A percentile compares a stretch with the other conserved stretches of the same genome.
Evolutionary conservation across 441 rosid genomes (phyloP).

Genomic region (Adansonia gregorii): DNA sequence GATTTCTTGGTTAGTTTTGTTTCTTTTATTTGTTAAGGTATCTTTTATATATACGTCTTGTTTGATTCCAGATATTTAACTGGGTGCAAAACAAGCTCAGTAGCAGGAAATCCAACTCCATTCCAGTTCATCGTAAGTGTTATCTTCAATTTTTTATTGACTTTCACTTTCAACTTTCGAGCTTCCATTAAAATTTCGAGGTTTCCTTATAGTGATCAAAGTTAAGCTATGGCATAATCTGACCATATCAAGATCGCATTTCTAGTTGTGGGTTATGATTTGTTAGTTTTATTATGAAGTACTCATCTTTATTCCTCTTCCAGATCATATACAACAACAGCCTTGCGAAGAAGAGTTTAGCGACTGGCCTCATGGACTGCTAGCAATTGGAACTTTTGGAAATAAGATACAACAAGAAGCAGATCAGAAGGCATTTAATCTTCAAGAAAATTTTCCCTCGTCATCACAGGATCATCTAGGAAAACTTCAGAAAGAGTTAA

Average conservation of each 20-base stretch:
- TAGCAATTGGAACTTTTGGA: constrained; percentile 65
- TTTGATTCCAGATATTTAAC: constrained; percentile 48
- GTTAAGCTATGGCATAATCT: background rate
- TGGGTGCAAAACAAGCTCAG: constrained; percentile 72
- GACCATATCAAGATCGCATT: no score
- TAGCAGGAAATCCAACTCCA: constrained; percentile 33
- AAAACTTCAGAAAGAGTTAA: constrained; percentile 39
- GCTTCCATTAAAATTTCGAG: background rate
- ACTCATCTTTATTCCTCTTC: background rate
- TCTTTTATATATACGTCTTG: constrained; percentile 18
- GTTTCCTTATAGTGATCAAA: background rate
- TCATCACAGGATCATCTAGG: constrained; percentile 23
- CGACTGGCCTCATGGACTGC: constrained; percentile 53
- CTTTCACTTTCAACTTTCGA: background rate
- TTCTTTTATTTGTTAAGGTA: background rate
- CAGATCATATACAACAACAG: constrained; percentile 32
- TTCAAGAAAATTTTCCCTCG: constrained; percentile 18
- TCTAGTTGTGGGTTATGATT: background rate
- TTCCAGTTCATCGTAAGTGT: constrained; percentile 47
- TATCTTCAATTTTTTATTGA: background rate
- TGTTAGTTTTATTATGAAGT: background rate
- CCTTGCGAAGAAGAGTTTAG: constrained; percentile 43
- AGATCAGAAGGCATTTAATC: constrained; percentile 7
- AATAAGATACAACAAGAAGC: constrained; percentile 23
- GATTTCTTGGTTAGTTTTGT: constrained; percentile 22